phyloP scores from a whole-genome alignment of 208 protist species.

The Naegleria gruberi region DNA sequence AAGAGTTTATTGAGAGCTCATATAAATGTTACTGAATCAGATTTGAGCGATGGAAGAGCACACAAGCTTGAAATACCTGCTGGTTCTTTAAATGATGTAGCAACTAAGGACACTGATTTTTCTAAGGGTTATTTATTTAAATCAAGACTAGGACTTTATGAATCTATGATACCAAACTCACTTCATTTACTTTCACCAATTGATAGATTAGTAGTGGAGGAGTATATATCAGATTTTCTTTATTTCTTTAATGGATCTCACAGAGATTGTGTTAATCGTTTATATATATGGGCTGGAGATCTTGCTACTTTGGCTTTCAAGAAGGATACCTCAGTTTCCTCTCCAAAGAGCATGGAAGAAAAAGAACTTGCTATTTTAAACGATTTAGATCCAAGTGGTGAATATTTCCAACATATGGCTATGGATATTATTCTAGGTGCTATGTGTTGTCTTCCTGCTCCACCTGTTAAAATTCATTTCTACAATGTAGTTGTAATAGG shows the following conservation, averaged over 20 bases:
- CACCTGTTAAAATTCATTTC: background rate
- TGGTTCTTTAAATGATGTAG: background rate
- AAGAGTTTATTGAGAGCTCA: background rate
- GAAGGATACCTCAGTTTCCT: background rate
- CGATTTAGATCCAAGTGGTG: background rate
- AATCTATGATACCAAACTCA: background rate
- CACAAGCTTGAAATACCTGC: background rate
- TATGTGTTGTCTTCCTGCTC: background rate
- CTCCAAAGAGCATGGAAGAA: background rate
- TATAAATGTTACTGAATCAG: background rate
- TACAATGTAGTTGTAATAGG: background rate
- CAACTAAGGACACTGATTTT: background rate
- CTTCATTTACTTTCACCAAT: background rate
- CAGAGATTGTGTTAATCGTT: background rate
- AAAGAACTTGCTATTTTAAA: background rate
- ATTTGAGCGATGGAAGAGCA: background rate
- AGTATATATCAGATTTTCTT: background rate
- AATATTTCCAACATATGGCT: background rate
- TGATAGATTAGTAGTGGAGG: background rate
- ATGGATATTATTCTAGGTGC: background rate
- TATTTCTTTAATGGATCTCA: constrained; percentile 12
- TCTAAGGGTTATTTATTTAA: background rate
- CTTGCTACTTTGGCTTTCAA: background rate
- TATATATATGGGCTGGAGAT: background rate
- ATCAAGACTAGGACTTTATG: background rate